These are phyloP conservation scores for Inga laurina DNA, from an alignment of 306 rosid genomes.

Conservation along the genomic window DNA sequence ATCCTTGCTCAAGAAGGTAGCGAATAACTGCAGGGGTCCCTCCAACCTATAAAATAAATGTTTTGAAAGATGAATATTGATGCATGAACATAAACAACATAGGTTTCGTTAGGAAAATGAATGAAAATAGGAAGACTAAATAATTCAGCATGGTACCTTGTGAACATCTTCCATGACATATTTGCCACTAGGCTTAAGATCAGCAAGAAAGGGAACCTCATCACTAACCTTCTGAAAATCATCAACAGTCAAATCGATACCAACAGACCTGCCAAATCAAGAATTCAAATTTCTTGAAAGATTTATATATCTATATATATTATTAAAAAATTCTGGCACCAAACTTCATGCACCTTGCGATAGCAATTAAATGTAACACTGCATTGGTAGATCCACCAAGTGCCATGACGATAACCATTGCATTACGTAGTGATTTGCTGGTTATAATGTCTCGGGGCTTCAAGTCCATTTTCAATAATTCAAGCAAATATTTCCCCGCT, in stretches of 20 bases:
- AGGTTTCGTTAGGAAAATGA: constrained; percentile 11
- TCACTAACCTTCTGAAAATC: constrained; percentile 98
- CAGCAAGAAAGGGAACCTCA: constrained; percentile 87
- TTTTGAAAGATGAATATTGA: constrained; percentile 11
- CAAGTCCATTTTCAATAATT: constrained; percentile 83
- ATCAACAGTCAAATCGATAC: constrained; percentile 80
- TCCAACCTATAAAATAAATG: constrained; percentile 70
- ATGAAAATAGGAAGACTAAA: constrained; percentile 12
- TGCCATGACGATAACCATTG: constrained; percentile 95
- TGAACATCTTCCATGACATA: constrained; percentile 98
- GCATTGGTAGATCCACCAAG: constrained; percentile 99
- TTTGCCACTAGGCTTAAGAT: constrained; percentile 98
- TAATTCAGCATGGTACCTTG: constrained; percentile 54
- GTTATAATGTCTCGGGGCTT: constrained; percentile 96
- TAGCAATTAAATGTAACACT: constrained; percentile 94
- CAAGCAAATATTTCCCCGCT: constrained; percentile 87
- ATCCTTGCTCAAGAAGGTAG: constrained; percentile 79
- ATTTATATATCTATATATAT: constrained; percentile 27
- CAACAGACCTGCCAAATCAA: constrained; percentile 82
- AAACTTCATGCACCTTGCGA: constrained; percentile 76
- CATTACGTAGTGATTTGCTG: constrained; percentile 74
- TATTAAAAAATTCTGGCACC: constrained; percentile 16
- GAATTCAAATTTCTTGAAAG: constrained; percentile 36
- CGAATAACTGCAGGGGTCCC: constrained; percentile 91
- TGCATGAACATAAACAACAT: constrained; percentile 6